Evolutionary conservation across 2,329 filamentous ascomycete species (phyloP).

Genomic region (Trichoderma sp.): DNA sequence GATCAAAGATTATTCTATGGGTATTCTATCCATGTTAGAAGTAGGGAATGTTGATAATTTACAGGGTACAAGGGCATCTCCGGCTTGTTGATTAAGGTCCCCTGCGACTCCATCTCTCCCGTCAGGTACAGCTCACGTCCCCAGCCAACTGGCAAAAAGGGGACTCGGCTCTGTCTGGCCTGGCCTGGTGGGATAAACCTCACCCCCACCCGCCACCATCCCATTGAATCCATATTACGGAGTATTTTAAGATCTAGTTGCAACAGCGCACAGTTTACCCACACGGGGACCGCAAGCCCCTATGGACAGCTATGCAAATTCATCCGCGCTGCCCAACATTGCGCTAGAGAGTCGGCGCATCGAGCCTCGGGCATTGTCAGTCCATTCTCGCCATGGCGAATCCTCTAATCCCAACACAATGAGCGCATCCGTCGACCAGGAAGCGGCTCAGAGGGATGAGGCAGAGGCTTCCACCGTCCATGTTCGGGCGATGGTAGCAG

Average conservation of each 20-base stretch:
- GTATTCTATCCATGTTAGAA: not conserved
- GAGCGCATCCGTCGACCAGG: conserved; percentile 43
- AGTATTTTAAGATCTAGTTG: conserved; percentile 5
- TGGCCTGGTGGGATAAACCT: not conserved
- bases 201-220: not conserved
- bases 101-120: not conserved
- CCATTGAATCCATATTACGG: not conserved
- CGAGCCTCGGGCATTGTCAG: not conserved
- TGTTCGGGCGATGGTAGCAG: conserved; percentile 33
- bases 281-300: not conserved
- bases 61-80: not conserved
- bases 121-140: not conserved
- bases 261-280: not conserved
- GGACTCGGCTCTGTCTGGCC: not conserved
- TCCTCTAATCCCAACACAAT: conserved; percentile 52
- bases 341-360: not conserved
- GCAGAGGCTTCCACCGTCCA: conserved; percentile 28
- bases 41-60: not conserved
- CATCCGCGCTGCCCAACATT: not conserved
- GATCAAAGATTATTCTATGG: not conserved
- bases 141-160: not conserved
- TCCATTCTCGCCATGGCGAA: not conserved
- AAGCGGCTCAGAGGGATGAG: conserved; percentile 34
- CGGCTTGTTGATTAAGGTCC: conserved; percentile 10
- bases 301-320: not conserved